Evolutionary conservation across 768 basidiomycete genomes (phyloP), one percentile per base, ranked within the genome.

Genomic region (Lentinula sp.): DNA sequence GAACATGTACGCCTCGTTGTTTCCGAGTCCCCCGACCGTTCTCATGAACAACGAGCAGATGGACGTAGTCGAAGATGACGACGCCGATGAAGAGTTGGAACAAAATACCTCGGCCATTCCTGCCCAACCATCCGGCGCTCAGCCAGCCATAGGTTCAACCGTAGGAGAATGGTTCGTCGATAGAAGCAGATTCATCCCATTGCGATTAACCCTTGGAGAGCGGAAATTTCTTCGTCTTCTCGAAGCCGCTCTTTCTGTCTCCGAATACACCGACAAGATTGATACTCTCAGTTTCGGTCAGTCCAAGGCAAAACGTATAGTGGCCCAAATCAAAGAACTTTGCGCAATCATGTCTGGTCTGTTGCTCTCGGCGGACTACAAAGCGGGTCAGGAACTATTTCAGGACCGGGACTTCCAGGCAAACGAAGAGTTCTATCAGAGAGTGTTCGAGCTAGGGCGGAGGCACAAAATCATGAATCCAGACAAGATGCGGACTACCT

Each of bases 381-480:
- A 91, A 71, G 81, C 84, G 64, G 92, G 92, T n/a, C 91, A 94
- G 65, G 88, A 92, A 63, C 80, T 94, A 15, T 93, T 94, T 70
- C 75, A 83, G 43, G 88, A 91, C 63, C 83, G 89, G 21, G 89
- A 94, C 70, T 94, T 94, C 68, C 78, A 88, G 62, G 78, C 83
- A 13, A 94, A 94, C 66, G 84, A 83, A 16, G 84, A 86, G 7
- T 94, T 93, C 68, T 94, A 88, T 67, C 89, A 91, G 62, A 67
- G 73, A 78, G 79, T 93, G 28, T 93, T 93, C 64, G 91, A 93
- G 73, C 80, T 93, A 23, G 91, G 92, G 18, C 78, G 91, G 54
- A 80, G 91, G 61, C 89, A 93, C 69, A 93, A 93, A 71, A 93
- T 94, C 68, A 92, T 90, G 89, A 94, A 93, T 66, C 92, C 92